phyloP scores from a whole-genome alignment of 169 alveolate species.

The Eimeria sp. region DNA sequence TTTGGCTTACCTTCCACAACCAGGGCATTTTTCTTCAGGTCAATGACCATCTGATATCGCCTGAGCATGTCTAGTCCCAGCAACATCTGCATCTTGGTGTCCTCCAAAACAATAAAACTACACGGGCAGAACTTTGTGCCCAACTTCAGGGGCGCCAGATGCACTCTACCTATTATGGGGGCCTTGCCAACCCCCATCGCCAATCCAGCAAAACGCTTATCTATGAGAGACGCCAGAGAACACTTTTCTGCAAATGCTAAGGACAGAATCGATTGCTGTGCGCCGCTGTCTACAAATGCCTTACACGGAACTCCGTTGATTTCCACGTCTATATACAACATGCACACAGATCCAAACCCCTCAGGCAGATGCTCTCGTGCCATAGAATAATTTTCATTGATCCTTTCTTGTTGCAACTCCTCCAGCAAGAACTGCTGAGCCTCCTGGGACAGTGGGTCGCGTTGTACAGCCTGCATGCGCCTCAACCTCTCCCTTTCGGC shows the following conservation, averaged over 20 bases:
- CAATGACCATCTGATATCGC: constrained; percentile 96
- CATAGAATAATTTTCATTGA: constrained; percentile 76
- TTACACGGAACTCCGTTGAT: constrained; percentile 93
- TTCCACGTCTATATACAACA: constrained; percentile 96
- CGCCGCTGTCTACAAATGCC: constrained; percentile 99
- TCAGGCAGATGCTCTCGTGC: constrained; percentile 85
- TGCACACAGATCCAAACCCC: constrained; percentile 88
- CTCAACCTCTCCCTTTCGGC: constrained; percentile 35
- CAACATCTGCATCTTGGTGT: constrained; percentile 91
- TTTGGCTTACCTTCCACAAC: constrained; percentile 89
- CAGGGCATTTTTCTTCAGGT: constrained; percentile 93
- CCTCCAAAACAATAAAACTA: constrained; percentile 96
- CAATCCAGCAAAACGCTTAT: constrained; percentile 95
- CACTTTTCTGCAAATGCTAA: constrained; percentile 95
- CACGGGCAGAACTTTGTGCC: constrained; percentile 93
- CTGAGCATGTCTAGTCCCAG: constrained; percentile 97
- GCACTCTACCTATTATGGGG: constrained; percentile 97
- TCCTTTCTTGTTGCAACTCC: constrained; percentile 67
- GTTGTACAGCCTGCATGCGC: constrained; percentile 7
- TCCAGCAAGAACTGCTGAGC: constrained; percentile 67
- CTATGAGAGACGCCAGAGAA: constrained; percentile 94
- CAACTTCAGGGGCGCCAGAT: constrained; percentile 96
- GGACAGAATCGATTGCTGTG: constrained; percentile 97
- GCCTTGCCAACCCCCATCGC: constrained; percentile 98
- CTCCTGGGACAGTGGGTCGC: constrained; percentile 74